Base-by-base conservation (phyloP, 2,329 filamentous ascomycete species). In the Sclerotinia sclerotiorum region DNA sequence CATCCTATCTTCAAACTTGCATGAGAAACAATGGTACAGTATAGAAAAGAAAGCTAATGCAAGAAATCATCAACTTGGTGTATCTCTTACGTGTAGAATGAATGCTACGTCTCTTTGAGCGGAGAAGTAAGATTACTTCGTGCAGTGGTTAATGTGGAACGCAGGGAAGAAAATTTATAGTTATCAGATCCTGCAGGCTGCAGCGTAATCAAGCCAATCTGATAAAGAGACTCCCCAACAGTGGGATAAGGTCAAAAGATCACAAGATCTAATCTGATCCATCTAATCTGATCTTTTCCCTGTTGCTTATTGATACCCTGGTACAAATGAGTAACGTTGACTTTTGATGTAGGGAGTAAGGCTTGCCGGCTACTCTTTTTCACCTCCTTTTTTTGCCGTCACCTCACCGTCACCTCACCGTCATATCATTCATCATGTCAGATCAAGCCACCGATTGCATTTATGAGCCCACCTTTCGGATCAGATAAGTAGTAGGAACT, bases 281-380 rank as follows among this genome's bases (percentile, higher is more conserved):
- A 57, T 57, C 55, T 57, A 57, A 57, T 57, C 55, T 27, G 55
- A 58, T 57, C 39, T 42, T 42, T 42, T 39, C 39, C 39, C 39
- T 13, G 39, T 13, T 39, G 39, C 39, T 39, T 39, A 11, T 39
- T 11, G 35, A 39, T 39, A 6, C 35, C 35, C 10, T 39, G 35
- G 35, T 39, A 2, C 1, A 39, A 11, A 39, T 39, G 35, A 39
- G 35, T 39, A 39, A 39, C 35, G 35, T 39, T 39, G 11, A 39
- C 10, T 13, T 39, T 39, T 39, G 35, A 39, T 39, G 8, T 2
- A 29, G 15, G 24, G 24, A 29, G 51, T 19, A 54, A 35, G 32
- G 32, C 4, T 39, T 39, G 10, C 8, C 35, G 3, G 39, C 8
- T n/a, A 21, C 13, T 46, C 6, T 60, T 10, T 11, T n/a, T n/a